These are phyloP conservation scores for Hibiscus tridactylites DNA, from an alignment of 345 rosid genomes.

Conservation along the genomic window DNA sequence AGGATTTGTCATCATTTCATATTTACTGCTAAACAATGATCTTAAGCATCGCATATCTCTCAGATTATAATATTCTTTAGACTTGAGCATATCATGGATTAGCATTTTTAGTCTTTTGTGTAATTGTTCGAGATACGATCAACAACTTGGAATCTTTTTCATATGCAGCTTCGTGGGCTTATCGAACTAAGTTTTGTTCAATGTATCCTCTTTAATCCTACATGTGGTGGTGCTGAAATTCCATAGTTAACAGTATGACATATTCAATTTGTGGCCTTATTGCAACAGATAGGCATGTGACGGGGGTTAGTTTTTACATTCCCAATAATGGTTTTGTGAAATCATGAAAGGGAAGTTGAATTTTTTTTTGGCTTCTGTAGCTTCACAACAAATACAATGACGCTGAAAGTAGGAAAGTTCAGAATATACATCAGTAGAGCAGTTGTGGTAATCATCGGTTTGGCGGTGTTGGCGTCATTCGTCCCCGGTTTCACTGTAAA, in stretches of 20 bases:
- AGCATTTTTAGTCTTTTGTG: background rate
- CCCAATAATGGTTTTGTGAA: conserved; percentile 78
- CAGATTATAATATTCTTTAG: background rate
- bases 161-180: no score
- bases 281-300: conserved; percentile 71
- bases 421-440: conserved; percentile 37
- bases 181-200: background rate
- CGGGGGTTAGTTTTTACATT: conserved; percentile 73
- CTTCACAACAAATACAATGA: conserved; percentile 10
- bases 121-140: background rate
- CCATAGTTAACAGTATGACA: background rate
- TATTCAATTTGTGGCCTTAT: conserved; percentile 5
- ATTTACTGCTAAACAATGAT: background rate
- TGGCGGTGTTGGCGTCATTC: conserved; percentile 53
- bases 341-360: conserved; percentile 69
- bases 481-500: conserved; percentile 28
- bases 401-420: conserved; percentile 21
- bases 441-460: conserved; percentile 39
- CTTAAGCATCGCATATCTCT: background rate
- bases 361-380: conserved; percentile 30
- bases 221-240: background rate
- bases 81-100: background rate
- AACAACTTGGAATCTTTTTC: no score
- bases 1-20: background rate
- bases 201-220: background rate